Percentiles rank a stretch among this genome's conserved stretches.
Evolutionary conservation across 2,329 filamentous ascomycete genomes (phyloP).

Genomic region (Graphiopsis chlorocephala): DNA sequence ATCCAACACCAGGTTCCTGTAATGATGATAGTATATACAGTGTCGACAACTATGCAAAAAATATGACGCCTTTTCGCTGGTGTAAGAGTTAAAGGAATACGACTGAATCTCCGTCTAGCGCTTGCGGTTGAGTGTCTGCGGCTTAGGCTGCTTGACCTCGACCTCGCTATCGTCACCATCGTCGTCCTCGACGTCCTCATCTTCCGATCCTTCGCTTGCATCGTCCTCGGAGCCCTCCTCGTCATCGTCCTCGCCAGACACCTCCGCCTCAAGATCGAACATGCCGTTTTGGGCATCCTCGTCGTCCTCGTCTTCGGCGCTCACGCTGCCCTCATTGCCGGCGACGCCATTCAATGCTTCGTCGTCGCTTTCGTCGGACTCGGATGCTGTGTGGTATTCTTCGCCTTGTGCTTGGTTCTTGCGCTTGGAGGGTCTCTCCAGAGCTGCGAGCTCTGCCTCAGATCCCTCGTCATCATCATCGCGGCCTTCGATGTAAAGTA

Average conservation of each 20-base stretch:
- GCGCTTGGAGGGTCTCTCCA: constrained; percentile 1
- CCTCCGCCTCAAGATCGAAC: constrained; percentile 32
- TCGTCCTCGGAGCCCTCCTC: constrained; percentile 42
- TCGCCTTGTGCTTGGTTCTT: constrained; percentile 14
- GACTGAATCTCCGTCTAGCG: constrained; percentile 15
- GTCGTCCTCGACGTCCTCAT: constrained; percentile 48
- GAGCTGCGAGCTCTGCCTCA: constrained; percentile 46
- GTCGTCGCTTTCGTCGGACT: constrained; percentile 77
- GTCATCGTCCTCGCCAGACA: constrained; percentile 45
- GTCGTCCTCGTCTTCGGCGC: constrained; percentile 64
- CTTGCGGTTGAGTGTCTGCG: constrained; percentile 22
- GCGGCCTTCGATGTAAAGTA: constrained; percentile 86
- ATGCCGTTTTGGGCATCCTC: constrained; percentile 60
- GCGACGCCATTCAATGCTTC: constrained; percentile 53
- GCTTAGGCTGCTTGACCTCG: constrained; percentile 21
- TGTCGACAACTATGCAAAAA: constrained; percentile 14
- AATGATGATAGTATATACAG: constrained; percentile 15
- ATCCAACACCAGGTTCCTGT: constrained; percentile 6
- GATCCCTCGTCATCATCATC: constrained; percentile 59
- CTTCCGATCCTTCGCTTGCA: constrained; percentile 32
- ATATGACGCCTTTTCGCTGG: constrained; percentile 4
- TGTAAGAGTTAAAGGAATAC: not conserved
- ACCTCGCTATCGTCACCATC: constrained; percentile 25
- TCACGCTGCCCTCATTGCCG: constrained; percentile 33
- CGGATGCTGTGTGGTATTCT: constrained; percentile 33